These are phyloP conservation scores for Leptographium flavum DNA, from an alignment of 2,329 filamentous ascomycete genomes.

Conservation along the genomic window DNA sequence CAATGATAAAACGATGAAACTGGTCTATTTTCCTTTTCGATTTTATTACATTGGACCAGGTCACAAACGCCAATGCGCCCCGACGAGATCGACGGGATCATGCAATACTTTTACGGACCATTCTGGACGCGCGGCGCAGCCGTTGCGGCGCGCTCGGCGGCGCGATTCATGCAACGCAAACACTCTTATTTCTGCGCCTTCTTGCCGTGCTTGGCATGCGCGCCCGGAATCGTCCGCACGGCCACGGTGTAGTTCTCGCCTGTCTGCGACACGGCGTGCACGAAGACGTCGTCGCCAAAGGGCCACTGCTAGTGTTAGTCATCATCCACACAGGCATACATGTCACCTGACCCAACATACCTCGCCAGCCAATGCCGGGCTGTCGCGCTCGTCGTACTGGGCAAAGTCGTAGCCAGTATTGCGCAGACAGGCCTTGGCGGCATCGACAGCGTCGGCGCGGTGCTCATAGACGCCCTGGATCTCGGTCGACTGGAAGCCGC, in stretches of 20 bases:
- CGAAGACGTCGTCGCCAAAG: constrained; percentile 28
- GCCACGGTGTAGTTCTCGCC: constrained; percentile 26
- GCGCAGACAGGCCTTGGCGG: constrained; percentile 20
- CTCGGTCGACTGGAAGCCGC: constrained; percentile 20
- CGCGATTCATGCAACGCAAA: too few species aligned
- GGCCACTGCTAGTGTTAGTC: constrained; percentile 20
- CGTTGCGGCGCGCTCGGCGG: too few species aligned
- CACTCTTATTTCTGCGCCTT: background rate
- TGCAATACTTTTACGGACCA: too few species aligned
- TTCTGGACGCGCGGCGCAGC: too few species aligned
- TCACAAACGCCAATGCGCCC: too few species aligned
- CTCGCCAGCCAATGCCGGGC: constrained; percentile 1
- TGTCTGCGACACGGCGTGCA: constrained; percentile 26
- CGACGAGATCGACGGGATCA: too few species aligned
- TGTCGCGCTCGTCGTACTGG: constrained; percentile 21
- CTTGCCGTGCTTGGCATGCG: constrained; percentile 13
- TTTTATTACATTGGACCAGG: too few species aligned
- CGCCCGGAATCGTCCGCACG: constrained; percentile 19
- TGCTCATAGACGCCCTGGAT: constrained; percentile 24
- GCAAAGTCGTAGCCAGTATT: constrained; percentile 14
- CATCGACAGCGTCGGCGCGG: constrained; percentile 18
- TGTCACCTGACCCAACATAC: background rate
- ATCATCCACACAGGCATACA: background rate
- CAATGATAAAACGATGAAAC: too few species aligned
- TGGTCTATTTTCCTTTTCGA: too few species aligned